Evolutionary conservation across 2,329 filamentous ascomycete species (phyloP).

Genomic region (Cadophora malorum): DNA sequence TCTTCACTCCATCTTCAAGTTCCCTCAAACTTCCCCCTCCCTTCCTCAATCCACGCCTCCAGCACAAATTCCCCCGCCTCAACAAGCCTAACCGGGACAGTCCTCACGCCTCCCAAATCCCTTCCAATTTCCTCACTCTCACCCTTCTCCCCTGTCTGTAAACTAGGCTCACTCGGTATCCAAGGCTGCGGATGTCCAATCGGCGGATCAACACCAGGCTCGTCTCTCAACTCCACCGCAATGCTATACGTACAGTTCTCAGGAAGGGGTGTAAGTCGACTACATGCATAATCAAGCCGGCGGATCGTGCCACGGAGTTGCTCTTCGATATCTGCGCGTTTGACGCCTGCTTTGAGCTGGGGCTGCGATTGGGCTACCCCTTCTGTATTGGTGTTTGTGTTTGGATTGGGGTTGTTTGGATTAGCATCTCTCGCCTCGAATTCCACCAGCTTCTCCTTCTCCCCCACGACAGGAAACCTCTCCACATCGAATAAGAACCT

Average conservation of each 20-base stretch:
- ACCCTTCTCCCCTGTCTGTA: conserved; percentile 46
- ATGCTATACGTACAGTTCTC: conserved; percentile 75
- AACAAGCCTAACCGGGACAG: conserved; percentile 66
- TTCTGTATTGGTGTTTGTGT: background rate
- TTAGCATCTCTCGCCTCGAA: conserved; percentile 39
- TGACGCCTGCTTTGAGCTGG: conserved; percentile 43
- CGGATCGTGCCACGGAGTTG: conserved; percentile 72
- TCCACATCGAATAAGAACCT: conserved; percentile 52
- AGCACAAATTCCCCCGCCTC: conserved; percentile 70
- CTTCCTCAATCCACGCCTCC: conserved; percentile 75
- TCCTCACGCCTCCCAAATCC: conserved; percentile 59
- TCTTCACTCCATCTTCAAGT: background rate
- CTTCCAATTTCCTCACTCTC: conserved; percentile 38
- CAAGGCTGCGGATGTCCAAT: conserved; percentile 66
- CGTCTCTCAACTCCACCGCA: conserved; percentile 73
- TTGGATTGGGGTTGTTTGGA: background rate
- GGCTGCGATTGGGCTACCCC: background rate
- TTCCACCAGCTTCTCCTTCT: conserved; percentile 46
- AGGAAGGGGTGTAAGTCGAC: conserved; percentile 63
- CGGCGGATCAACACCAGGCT: conserved; percentile 55
- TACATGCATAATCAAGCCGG: conserved; percentile 64
- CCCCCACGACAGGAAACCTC: conserved; percentile 47
- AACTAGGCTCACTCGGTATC: conserved; percentile 59
- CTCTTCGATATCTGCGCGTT: conserved; percentile 70
- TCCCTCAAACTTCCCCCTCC: conserved; percentile 42